Base-by-base conservation (phyloP, 139 green algal genomes). In the Chlamydomonas sp. region DNA sequence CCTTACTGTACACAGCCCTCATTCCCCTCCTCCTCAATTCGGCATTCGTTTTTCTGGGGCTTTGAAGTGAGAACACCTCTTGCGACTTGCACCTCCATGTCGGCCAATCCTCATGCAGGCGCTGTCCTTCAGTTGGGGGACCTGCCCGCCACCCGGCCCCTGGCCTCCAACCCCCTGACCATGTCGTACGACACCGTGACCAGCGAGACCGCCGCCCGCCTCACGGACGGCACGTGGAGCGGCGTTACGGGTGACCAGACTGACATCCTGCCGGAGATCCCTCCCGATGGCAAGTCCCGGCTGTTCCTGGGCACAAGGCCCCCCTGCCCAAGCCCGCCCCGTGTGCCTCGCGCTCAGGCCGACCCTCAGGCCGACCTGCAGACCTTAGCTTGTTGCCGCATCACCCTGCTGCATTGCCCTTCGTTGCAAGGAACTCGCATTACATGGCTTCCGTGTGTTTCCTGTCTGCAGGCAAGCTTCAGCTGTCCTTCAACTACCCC, bases 211-310 rank as follows among this genome's bases (percentile, higher is more conserved):
- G 91, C 92, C 3, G 49, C 73, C 15, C 85, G 90, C 17, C 60
- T 92, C 1, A 96, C 93, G 12, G 87, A 81, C 3, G 85, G 79
- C 0, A 63, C 91, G 84, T 96, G 93, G 93, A 77, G 31, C 18
- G 17, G 88, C 20, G 73, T 69, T 57, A 58, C 80, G 3, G 89
- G 90, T 60, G 73, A 86, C 5, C 57, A 84, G 0, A 82, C 87
- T 14, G 92, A 94, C 18, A 49, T 73, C 58, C 87, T 92, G 85
- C 91, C 90, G 17, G 93, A 96, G 75, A 84, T 95, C 78, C 92
- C 92, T 1, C 88, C 90, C 2, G 93, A 93, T 64, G 93, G 93
- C 93, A 85, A n/a, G 91, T 58, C 6, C 31, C 31, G 31, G 31
- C 31, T 49, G 31, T 49, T 49, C 31, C 31, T 49, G 31, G 31